Percentiles rank a stretch among this genome's conserved stretches.
phyloP scores from a whole-genome alignment of 495 filamentous ascomycete genomes.

The Gamarada debralockiae region DNA sequence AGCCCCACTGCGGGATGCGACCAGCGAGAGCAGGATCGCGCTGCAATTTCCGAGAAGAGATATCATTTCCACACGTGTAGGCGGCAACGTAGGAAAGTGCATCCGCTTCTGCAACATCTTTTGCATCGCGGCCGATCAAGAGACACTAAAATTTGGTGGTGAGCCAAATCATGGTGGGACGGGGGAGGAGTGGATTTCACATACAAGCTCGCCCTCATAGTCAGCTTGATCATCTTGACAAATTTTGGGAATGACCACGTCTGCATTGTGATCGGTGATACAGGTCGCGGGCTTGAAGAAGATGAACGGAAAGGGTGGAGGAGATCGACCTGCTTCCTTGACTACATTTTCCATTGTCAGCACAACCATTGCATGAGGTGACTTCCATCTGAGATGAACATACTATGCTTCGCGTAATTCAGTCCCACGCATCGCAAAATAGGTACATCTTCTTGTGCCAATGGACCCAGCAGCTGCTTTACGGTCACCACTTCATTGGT shows the following conservation, averaged over 20 bases:
- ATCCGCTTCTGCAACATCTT: constrained; percentile 36
- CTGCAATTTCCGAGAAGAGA: constrained; percentile 44
- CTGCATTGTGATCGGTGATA: constrained; percentile 35
- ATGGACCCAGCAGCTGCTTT: constrained; percentile 32
- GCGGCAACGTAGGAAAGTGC: constrained; percentile 45
- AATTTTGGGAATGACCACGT: constrained; percentile 43
- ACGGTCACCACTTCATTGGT: constrained; percentile 34
- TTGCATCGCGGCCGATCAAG: constrained; percentile 41
- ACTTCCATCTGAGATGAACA: background rate
- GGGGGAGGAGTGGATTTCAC: background rate
- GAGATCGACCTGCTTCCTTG: constrained; percentile 42
- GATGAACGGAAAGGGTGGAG: constrained; percentile 44
- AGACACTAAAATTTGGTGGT: constrained; percentile 1
- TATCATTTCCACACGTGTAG: constrained; percentile 47
- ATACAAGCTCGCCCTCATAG: constrained; percentile 50
- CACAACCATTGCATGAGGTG: background rate
- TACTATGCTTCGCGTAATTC: constrained; percentile 40
- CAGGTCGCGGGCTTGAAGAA: constrained; percentile 48
- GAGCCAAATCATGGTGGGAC: background rate
- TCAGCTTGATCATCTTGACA: constrained; percentile 46
- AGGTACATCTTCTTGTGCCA: constrained; percentile 33
- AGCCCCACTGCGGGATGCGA: constrained; percentile 22
- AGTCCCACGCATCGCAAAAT: constrained; percentile 38
- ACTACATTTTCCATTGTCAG: constrained; percentile 28
- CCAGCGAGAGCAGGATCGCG: constrained; percentile 32